Evolutionary conservation across 306 rosid species (phyloP).

Genomic region (Hippophae gyantsensis): DNA sequence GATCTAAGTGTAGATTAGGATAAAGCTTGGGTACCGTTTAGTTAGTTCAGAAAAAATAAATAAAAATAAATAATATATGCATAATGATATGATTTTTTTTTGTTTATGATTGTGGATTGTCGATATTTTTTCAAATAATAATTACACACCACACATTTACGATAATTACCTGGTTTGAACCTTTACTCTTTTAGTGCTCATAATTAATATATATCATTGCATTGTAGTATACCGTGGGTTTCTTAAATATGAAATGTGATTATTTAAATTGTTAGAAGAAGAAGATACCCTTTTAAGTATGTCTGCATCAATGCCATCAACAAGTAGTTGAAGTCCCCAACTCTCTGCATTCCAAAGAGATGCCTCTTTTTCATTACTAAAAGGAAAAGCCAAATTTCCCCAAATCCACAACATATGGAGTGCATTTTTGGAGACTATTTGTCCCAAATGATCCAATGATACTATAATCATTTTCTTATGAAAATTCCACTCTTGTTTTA

Average conservation of each 20-base stretch:
- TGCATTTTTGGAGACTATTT: constrained; percentile 54
- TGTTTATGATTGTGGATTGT: too few relatives aligned
- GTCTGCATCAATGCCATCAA: constrained; percentile 46
- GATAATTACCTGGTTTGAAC: too few relatives aligned
- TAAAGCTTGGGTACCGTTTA: too few relatives aligned
- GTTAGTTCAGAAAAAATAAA: too few relatives aligned
- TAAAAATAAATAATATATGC: too few relatives aligned
- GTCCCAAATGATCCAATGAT: constrained; percentile 70
- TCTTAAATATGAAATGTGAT: not conserved
- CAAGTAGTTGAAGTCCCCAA: constrained; percentile 65
- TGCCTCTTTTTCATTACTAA: constrained; percentile 58
- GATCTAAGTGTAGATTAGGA: too few relatives aligned
- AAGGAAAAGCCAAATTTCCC: constrained; percentile 72
- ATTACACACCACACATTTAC: too few relatives aligned
- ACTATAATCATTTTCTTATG: constrained; percentile 63
- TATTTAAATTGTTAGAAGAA: not conserved
- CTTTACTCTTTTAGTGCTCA: too few relatives aligned
- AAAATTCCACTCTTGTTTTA: constrained; percentile 58
- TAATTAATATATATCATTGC: too few relatives aligned
- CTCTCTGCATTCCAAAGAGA: constrained; percentile 50
- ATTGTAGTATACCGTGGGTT: too few relatives aligned
- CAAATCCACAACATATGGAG: constrained; percentile 77
- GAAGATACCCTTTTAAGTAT: constrained; percentile 44
- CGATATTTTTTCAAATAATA: too few relatives aligned
- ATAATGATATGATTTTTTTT: too few relatives aligned